Percentiles rank a stretch among this genome's conserved stretches.
Conservation (phyloP, 257 asterid species). For the Fraxinus americana region DNA sequence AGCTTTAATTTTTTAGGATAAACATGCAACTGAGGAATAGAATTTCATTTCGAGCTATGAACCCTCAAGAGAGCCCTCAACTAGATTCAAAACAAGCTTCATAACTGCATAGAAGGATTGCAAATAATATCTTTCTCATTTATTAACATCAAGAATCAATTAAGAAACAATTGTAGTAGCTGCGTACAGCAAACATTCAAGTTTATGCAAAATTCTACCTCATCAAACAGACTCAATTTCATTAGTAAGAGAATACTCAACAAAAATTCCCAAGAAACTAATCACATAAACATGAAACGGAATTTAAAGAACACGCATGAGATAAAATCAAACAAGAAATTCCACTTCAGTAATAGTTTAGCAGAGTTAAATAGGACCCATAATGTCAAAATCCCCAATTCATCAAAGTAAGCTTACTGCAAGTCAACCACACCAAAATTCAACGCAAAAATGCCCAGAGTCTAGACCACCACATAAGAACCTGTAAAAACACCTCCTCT, state of each 20-base stretch:
- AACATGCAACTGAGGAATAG: neutral
- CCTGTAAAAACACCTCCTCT: neutral
- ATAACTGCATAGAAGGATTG: neutral
- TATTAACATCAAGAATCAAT: constrained; percentile 2
- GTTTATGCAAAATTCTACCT: constrained; percentile 4
- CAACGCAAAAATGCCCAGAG: neutral
- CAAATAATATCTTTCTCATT: neutral
- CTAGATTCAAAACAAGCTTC: neutral
- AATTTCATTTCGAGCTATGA: neutral
- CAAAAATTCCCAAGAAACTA: constrained; percentile 13
- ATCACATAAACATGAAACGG: neutral
- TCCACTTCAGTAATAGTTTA: constrained; percentile 16
- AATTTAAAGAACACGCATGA: constrained; percentile 1
- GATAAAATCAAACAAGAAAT: constrained; percentile 8
- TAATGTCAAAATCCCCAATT: constrained; percentile 25
- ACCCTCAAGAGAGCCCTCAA: neutral
- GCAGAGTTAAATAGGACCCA: constrained; percentile 19
- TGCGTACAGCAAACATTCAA: neutral
- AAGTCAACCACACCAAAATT: constrained; percentile 20
- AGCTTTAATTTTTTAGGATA: neutral
- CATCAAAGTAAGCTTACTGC: constrained; percentile 12
- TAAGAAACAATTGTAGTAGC: neutral
- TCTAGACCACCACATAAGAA: neutral
- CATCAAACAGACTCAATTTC: constrained; percentile 13
- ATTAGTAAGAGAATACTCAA: neutral